phyloP scores from a whole-genome alignment of 2,329 filamentous ascomycete species.

The Aspergillus fumigatus region DNA sequence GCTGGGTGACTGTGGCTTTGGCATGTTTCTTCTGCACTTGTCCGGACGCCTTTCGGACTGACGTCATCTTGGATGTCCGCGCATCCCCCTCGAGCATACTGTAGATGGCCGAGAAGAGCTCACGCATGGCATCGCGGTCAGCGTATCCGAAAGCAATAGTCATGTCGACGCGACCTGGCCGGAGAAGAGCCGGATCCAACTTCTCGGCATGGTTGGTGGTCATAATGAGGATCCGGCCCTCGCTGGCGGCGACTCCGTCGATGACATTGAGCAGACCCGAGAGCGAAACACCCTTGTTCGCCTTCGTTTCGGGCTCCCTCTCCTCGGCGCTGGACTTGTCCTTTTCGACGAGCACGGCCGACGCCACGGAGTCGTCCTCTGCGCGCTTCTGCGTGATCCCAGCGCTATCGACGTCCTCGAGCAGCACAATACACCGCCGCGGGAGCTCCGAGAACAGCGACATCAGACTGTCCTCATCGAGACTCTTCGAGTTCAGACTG shows the following conservation, averaged over 20 bases:
- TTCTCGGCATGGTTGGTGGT: conserved; percentile 65
- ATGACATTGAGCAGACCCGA: conserved; percentile 66
- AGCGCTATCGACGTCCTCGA: conserved; percentile 73
- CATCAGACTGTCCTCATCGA: conserved; percentile 63
- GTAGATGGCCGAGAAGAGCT: conserved; percentile 40
- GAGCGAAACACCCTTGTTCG: conserved; percentile 51
- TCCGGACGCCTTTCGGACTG: not conserved
- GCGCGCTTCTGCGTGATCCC: conserved; percentile 57
- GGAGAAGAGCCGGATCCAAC: conserved; percentile 60
- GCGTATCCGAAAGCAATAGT: conserved; percentile 54
- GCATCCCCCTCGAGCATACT: conserved; percentile 27
- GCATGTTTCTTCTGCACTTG: conserved; percentile 1
- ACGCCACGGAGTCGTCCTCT: conserved; percentile 36
- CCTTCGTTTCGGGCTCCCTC: conserved; percentile 6
- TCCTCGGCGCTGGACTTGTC: conserved; percentile 14
- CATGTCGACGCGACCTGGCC: conserved; percentile 64
- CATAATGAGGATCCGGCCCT: conserved; percentile 70
- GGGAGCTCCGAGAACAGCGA: conserved; percentile 64
- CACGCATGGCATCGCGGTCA: conserved; percentile 30
- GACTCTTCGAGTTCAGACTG: conserved; percentile 57
- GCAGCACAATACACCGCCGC: conserved; percentile 64
- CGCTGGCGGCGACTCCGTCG: conserved; percentile 64
- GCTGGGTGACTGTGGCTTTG: not conserved
- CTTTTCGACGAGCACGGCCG: conserved; percentile 15
- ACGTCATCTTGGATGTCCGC: conserved; percentile 4